Evolutionary conservation across 2,329 filamentous ascomycete species (phyloP).

Genomic region (Ophiostoma sp.): DNA sequence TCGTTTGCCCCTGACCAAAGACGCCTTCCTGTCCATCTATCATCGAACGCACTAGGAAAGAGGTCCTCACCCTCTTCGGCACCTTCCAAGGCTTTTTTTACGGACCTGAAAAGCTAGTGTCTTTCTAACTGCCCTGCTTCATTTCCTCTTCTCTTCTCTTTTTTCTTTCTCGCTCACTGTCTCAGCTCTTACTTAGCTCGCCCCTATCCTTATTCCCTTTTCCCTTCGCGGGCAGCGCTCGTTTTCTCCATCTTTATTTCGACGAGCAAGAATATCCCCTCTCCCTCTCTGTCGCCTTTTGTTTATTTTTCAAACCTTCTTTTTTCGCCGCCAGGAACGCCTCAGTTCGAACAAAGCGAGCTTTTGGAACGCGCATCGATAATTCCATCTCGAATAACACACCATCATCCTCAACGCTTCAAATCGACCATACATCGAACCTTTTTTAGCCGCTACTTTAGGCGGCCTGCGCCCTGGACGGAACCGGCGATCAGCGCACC

Average conservation of each 20-base stretch:
- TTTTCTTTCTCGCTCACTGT: background rate
- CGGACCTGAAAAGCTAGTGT: background rate
- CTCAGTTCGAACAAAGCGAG: slow-evolving; percentile 4
- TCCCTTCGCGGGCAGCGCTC: background rate
- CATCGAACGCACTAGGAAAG: background rate
- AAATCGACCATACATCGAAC: background rate
- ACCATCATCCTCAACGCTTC: background rate
- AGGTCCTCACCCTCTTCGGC: background rate
- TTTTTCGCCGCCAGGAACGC: background rate
- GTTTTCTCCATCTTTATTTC: slow-evolving; percentile 15
- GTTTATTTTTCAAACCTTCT: background rate
- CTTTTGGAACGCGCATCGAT: background rate
- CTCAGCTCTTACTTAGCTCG: slow-evolving; percentile 22
- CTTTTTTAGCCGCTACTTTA: slow-evolving; percentile 9
- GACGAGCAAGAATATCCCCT: background rate
- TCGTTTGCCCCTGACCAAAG: background rate
- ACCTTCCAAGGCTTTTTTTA: slow-evolving; percentile 16
- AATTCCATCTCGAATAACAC: background rate
- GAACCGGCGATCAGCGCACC: slow-evolving; percentile 15
- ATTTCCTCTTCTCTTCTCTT: background rate
- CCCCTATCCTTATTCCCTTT: slow-evolving; percentile 18
- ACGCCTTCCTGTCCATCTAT: background rate
- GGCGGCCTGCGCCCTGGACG: slow-evolving; percentile 6
- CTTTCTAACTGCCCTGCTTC: slow-evolving; percentile 9
- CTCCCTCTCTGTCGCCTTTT: background rate